These are phyloP conservation scores for Amanita rubescens DNA, from an alignment of 768 basidiomycete genomes.

Conservation along the genomic window DNA sequence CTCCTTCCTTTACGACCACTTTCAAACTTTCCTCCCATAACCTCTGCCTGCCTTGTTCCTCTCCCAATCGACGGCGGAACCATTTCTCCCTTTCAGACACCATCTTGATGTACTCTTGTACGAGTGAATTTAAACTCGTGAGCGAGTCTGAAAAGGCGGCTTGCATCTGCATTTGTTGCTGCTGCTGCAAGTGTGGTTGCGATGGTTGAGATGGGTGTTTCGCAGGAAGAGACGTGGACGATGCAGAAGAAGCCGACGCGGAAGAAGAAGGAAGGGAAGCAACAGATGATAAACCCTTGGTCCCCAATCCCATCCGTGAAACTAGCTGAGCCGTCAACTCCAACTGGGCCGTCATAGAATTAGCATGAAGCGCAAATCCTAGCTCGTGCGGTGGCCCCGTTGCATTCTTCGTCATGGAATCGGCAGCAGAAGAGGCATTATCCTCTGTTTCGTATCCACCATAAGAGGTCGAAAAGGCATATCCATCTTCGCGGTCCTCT, in stretches of 20 bases:
- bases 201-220: no score
- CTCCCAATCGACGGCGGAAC: slow-evolving; percentile 58
- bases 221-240: background rate
- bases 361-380: slow-evolving; percentile 60
- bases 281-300: slow-evolving; percentile 18
- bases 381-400: slow-evolving; percentile 48
- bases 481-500: background rate
- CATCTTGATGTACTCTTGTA: slow-evolving; percentile 67
- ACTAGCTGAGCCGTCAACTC: slow-evolving; percentile 69
- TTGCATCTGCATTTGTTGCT: slow-evolving; percentile 26
- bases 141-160: slow-evolving; percentile 58
- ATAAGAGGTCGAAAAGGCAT: no score
- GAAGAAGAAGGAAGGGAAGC: background rate
- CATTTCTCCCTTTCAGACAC: slow-evolving; percentile 73
- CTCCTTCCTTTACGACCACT: slow-evolving; percentile 80
- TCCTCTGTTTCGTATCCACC: slow-evolving; percentile 30
- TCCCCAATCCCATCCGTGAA: slow-evolving; percentile 30
- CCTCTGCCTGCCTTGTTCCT: slow-evolving; percentile 53
- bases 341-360: slow-evolving; percentile 65
- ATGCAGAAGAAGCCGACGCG: background rate
- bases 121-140: slow-evolving; percentile 43
- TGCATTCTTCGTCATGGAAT: slow-evolving; percentile 34
- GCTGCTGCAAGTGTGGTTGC: no score
- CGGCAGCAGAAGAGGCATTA: slow-evolving; percentile 9
- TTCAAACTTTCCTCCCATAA: slow-evolving; percentile 91